Percentiles rank a stretch among this genome's conserved stretches.
Evolutionary conservation across 2,329 filamentous ascomycete genomes (phyloP).

Genomic region (Exophiala aquamarina): DNA sequence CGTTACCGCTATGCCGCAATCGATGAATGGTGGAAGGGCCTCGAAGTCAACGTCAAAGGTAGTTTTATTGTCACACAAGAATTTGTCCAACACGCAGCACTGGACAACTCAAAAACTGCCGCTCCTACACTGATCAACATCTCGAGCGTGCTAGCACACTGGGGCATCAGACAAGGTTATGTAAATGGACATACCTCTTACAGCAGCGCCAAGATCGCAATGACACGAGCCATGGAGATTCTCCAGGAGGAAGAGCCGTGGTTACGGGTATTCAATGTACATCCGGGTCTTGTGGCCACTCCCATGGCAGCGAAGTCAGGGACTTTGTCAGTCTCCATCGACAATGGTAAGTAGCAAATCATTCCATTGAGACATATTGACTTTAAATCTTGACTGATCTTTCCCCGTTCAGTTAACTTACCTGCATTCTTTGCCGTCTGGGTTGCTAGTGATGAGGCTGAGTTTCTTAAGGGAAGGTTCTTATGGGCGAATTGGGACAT

Average conservation of each 20-base stretch:
- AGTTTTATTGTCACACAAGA: conserved; percentile 4
- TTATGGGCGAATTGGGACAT: conserved; percentile 55
- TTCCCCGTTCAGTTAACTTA: conserved; percentile 26
- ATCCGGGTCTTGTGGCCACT: conserved; percentile 23
- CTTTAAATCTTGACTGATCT: not conserved
- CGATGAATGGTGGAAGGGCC: conserved; percentile 8
- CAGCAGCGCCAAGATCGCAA: conserved; percentile 53
- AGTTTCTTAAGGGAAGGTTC: conserved; percentile 47
- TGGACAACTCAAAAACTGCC: too few relatives aligned
- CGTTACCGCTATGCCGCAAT: not conserved
- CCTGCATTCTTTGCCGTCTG: conserved; percentile 46
- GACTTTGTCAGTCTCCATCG: not conserved
- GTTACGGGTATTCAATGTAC: conserved; percentile 23
- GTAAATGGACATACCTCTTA: not conserved
- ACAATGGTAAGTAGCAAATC: conserved; percentile 2
- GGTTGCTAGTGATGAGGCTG: conserved; percentile 45
- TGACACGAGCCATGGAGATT: conserved; percentile 86
- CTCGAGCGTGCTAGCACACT: conserved; percentile 4
- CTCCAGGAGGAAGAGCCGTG: conserved; percentile 62
- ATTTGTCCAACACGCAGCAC: not conserved
- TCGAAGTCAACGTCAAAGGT: conserved; percentile 13
- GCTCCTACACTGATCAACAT: conserved; percentile 1
- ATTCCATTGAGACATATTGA: conserved; percentile 6
- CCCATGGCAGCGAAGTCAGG: conserved; percentile 24
- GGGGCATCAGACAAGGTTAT: not conserved